Base-by-base conservation (phyloP, 2,329 filamentous ascomycete genomes). In the Claviceps paspali region DNA sequence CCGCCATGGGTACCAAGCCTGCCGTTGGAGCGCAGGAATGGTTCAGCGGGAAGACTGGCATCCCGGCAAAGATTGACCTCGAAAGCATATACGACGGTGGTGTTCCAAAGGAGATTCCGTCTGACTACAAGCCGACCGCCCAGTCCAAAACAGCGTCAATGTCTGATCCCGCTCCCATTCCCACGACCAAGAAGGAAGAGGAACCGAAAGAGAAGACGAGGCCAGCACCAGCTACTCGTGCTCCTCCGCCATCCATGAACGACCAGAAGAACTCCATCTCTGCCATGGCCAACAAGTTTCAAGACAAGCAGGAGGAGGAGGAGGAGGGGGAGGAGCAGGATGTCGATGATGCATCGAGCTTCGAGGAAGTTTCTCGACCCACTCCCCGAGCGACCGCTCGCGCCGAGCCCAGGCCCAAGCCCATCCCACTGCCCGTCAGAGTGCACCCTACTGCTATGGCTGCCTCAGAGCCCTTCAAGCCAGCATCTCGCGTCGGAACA, bases 51-150 rank as follows among this genome's bases (percentile, higher is more conserved):
- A 91, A 93, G 65, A 79, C 80, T 12, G 85, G 68, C 6, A 60
- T 92, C 29, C 87, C 91, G 6, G 70, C 86, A 42, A 96, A 94
- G 70, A 87, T 98, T 53, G 88, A 91, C 47, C 74, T 98, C 49
- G 87, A 92, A 59, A 87, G 82, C 50, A 60, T 96, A 33, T 96
- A 92, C 58, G 85, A 94, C 29, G 87, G 87, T 38, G 73, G 73
- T 43, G 81, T 78, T 5, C 77, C 85, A 4, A 76, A 82, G 49
- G 85, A 94, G 61, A 70, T 94, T 14, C 55, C 80, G 5, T 64
- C 76, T 6, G 76, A 82, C 48, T 77, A 76, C 56, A 81, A 78
- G 56, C 65, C 79, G 10, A 57, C 63, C 15, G 56, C 63, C 37
- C 55, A 62, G 42, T 58, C 68, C 1, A 51, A 65, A 14, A 56